Conservation (phyloP, 108 stramenopile genomes). For the Cyclotella sp. region DNA sequence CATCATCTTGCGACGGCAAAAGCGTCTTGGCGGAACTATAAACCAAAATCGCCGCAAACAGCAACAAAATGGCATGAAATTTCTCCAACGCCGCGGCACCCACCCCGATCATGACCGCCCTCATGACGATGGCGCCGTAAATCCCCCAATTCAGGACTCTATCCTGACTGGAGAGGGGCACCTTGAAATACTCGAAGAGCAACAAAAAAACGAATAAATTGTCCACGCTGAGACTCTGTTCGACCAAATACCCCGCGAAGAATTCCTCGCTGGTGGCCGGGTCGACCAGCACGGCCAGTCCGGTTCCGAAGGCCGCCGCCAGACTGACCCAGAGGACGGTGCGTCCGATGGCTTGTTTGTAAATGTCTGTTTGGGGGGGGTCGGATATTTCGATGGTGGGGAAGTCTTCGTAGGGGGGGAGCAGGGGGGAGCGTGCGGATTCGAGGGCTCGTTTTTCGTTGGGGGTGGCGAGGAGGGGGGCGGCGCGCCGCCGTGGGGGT, state of each 20-base stretch:
- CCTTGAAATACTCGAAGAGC: slow-evolving; percentile 89
- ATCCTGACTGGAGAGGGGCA: slow-evolving; percentile 76
- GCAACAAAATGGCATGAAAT: slow-evolving; percentile 83
- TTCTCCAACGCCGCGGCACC: slow-evolving; percentile 89
- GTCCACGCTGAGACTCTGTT: slow-evolving; percentile 89
- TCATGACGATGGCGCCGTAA: slow-evolving; percentile 88
- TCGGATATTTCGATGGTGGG: slow-evolving; percentile 42
- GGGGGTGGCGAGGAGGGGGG: neutral
- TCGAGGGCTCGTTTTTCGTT: slow-evolving; percentile 9
- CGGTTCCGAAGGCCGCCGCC: slow-evolving; percentile 69
- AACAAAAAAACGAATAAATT: slow-evolving; percentile 92
- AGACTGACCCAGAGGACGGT: slow-evolving; percentile 76
- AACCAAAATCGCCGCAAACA: slow-evolving; percentile 91
- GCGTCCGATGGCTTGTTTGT: slow-evolving; percentile 69
- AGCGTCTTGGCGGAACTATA: slow-evolving; percentile 81
- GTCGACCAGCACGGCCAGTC: slow-evolving; percentile 43
- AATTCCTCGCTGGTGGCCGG: slow-evolving; percentile 73
- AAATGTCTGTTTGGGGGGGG: slow-evolving; percentile 44
- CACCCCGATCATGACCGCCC: slow-evolving; percentile 93
- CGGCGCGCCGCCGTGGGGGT: neutral
- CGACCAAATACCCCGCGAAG: slow-evolving; percentile 89
- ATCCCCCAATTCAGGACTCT: slow-evolving; percentile 89
- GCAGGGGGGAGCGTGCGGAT: slow-evolving; percentile 1
- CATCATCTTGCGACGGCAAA: slow-evolving; percentile 72
- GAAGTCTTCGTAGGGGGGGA: slow-evolving; percentile 9